Evolutionary conservation across 2,329 filamentous ascomycete genomes (phyloP), one percentile per base, ranked within the genome.

Genomic region (Colletotrichum viniferum): DNA sequence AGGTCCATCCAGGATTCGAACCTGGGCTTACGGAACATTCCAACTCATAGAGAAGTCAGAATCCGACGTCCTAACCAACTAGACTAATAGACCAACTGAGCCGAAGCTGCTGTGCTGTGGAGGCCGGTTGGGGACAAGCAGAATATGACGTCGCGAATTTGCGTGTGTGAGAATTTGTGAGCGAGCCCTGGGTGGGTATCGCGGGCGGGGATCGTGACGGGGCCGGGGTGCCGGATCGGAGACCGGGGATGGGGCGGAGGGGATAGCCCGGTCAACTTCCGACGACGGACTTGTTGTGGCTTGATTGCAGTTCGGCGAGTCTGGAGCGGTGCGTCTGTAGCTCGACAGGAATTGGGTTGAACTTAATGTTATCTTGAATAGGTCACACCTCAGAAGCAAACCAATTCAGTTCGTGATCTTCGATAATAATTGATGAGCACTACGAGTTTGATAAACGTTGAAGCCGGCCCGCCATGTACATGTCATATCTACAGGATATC

Each of bases 1-100:
- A 72, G 70, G 70, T 72, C 70, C 70, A 72, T 72, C 70, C 70
- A 72, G 70, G 70, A 72, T 72, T 72, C 70, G 70, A 72, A 72
- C 70, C 70, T 72, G 70, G 70, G 64, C 70, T 28, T 72, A 72
- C 70, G 70, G 70, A 72, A 70, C 55, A 58, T 58, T 58, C 55
- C 55, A 58, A 28, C 55, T 28, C 21, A 2, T 18, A 16, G 55
- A 26, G 13, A 26, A 28, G 13, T 72, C 70, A 72, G 70, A 72
- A 72, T 72, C 70, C 70, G 70, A 69, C 69, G 69, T 71, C 69
- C 69, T 71, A 71, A 71, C 69, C 69, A 71, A 71, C 69, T 71
- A 71, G 73, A 74, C 73, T 75, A 75, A 75, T 73, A 75, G 73
- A 75, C 73, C 73, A 10, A 26, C 8, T 3, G 5, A 60, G n/a